Evolutionary conservation across 352 stramenopile genomes (phyloP), one percentile per base, ranked within the genome.

Genomic region (Phytophthora palmivora): DNA sequence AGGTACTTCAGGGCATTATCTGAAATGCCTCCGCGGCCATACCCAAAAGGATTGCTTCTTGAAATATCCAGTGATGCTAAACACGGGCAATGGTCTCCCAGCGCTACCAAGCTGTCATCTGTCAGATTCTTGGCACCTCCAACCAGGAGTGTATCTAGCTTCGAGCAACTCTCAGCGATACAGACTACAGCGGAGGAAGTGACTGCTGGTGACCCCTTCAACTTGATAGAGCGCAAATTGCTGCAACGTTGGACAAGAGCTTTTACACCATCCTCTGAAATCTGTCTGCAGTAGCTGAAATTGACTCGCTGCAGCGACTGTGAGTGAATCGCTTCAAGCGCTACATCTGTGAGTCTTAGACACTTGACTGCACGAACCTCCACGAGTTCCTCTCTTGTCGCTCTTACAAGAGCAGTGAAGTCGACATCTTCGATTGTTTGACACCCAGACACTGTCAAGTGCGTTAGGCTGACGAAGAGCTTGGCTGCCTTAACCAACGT

Each of bases 11-110:
- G 48, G 12, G 65, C 74, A 2, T 58, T 54, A 37, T 91, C 76
- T 14, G 62, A 87, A 14, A 91, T 69, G 0, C 79, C 76, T 18
- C 76, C 72, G 15, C 76, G 82, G 19, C 78, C 64, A 48, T 77
- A 74, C 15, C 78, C 79, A 52, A 89, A 91, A 1, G 79, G 82
- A 56, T 89, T 91, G 53, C 82, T 91, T 16, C 72, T 70, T 24
- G 78, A 73, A 58, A 89, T 82, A 18, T 88, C 79, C 8, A 91
- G 49, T n/a, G 57, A 58, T 26, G 68, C 63, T 21, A 91, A 72
- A 8, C 30, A 9, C 7, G 48, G 15, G 39, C 76, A 91, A 43
- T 81, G 49, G 16, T 76, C 57, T 10, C 61, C 79, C 22, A 91
- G 53, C 0, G 74, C 71, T 7, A 73, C 10, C 8, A 91, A 48